Percentiles rank a stretch among this genome's conserved stretches.
Evolutionary conservation across 2,329 filamentous ascomycete genomes (phyloP).

Genomic region (Fusarium lateritium): DNA sequence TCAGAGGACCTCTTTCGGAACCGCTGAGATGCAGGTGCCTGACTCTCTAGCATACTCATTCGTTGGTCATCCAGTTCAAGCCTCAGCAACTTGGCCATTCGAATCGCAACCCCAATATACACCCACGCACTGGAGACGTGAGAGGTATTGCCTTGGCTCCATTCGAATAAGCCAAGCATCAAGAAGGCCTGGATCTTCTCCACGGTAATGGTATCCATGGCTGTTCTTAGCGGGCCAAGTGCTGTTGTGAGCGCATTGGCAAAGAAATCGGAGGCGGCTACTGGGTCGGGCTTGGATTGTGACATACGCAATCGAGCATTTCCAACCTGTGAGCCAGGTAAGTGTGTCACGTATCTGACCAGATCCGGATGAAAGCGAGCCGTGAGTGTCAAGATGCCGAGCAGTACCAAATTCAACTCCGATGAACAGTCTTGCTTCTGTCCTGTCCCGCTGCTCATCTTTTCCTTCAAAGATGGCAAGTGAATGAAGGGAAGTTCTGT

Average conservation of each 20-base stretch:
- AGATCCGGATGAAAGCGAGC: constrained; percentile 19
- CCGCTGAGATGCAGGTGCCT: neutral
- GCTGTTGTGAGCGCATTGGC: constrained; percentile 12
- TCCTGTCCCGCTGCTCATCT: neutral
- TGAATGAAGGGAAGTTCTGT: constrained; percentile 82
- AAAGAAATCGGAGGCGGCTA: constrained; percentile 14
- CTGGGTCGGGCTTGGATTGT: neutral
- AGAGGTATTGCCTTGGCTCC: constrained; percentile 2
- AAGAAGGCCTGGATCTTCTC: constrained; percentile 19
- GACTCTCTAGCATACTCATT: neutral
- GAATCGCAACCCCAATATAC: constrained; percentile 8
- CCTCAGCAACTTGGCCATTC: constrained; percentile 20
- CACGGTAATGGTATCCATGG: constrained; percentile 5
- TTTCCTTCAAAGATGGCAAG: constrained; percentile 52
- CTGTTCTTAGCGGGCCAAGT: constrained; percentile 5
- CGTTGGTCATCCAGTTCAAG: constrained; percentile 21
- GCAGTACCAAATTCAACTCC: constrained; percentile 21
- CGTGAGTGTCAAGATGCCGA: constrained; percentile 25
- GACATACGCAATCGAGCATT: neutral
- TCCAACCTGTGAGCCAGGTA: neutral
- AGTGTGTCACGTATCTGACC: constrained; percentile 17
- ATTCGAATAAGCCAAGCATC: constrained; percentile 22
- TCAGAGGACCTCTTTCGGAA: neutral
- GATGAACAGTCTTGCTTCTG: neutral
- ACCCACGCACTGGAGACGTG: constrained; percentile 13